These are phyloP conservation scores for Fusarium chlamydosporum DNA, from an alignment of 2,329 filamentous ascomycete genomes.

Conservation along the genomic window DNA sequence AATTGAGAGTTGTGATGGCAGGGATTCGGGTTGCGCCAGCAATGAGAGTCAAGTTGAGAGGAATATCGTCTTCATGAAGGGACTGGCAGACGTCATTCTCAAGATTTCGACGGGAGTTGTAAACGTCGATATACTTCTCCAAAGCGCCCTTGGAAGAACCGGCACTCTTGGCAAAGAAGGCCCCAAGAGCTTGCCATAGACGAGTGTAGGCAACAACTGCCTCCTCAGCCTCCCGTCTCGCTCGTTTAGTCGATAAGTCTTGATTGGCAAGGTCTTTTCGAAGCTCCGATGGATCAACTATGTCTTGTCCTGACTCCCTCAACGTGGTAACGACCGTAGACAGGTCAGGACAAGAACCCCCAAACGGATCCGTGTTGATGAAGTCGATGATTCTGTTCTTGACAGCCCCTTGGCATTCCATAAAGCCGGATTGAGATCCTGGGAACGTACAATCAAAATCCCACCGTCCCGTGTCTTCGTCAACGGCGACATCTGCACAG, in stretches of 20 bases:
- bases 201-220: conserved; percentile 51
- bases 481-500: conserved; percentile 51
- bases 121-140: conserved; percentile 53
- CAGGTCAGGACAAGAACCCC: conserved; percentile 55
- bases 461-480: conserved; percentile 52
- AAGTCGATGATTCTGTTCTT: conserved; percentile 54
- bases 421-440: conserved; percentile 49
- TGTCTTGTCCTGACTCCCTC: conserved; percentile 49
- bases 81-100: conserved; percentile 55
- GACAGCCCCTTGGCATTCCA: conserved; percentile 54
- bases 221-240: conserved; percentile 46
- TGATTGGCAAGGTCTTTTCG: conserved; percentile 49
- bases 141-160: conserved; percentile 45
- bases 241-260: conserved; percentile 35
- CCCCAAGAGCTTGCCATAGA: conserved; percentile 53
- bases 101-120: conserved; percentile 52
- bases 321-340: conserved; percentile 56
- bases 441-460: conserved; percentile 57
- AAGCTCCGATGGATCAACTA: conserved; percentile 50
- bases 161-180: conserved; percentile 50
- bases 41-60: conserved; percentile 54
- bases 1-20: conserved; percentile 51
- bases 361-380: conserved; percentile 55
- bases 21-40: conserved; percentile 52
- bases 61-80: conserved; percentile 52